phyloP scores from a whole-genome alignment of 2,329 filamentous ascomycete genomes.

The Colletotrichum paranaense region DNA sequence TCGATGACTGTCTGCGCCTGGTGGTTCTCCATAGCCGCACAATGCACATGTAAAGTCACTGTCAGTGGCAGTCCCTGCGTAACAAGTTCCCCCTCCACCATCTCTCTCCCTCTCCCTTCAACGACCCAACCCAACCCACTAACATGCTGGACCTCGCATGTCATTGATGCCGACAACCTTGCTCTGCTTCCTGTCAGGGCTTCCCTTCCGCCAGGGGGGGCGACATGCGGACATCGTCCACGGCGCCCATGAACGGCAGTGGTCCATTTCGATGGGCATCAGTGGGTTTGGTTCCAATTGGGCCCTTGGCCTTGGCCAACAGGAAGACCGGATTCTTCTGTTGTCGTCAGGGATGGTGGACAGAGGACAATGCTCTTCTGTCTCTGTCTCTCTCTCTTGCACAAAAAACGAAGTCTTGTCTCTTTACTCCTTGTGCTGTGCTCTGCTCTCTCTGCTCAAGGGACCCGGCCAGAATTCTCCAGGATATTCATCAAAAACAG shows the following conservation, averaged over 20 bases:
- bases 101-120: not conserved
- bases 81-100: not conserved
- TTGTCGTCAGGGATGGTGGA: too few relatives aligned
- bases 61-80: slow-evolving; percentile 21
- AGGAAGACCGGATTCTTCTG: too few relatives aligned
- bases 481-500: not conserved
- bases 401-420: too few relatives aligned
- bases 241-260: not conserved
- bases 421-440: too few relatives aligned
- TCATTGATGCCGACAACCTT: slow-evolving; percentile 11
- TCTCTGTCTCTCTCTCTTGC: too few relatives aligned
- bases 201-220: not conserved
- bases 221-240: slow-evolving; percentile 6
- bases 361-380: too few relatives aligned
- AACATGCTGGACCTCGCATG: not conserved
- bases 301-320: too few relatives aligned
- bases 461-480: too few relatives aligned
- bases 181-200: slow-evolving; percentile 24
- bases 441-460: too few relatives aligned
- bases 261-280: too few relatives aligned
- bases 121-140: not conserved
- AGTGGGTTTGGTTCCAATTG: too few relatives aligned
- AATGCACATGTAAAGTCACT: not conserved
- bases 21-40: too few relatives aligned
- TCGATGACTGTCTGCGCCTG: not conserved